Conservation (phyloP, 768 basidiomycete genomes). For the Amanita muscaria region DNA sequence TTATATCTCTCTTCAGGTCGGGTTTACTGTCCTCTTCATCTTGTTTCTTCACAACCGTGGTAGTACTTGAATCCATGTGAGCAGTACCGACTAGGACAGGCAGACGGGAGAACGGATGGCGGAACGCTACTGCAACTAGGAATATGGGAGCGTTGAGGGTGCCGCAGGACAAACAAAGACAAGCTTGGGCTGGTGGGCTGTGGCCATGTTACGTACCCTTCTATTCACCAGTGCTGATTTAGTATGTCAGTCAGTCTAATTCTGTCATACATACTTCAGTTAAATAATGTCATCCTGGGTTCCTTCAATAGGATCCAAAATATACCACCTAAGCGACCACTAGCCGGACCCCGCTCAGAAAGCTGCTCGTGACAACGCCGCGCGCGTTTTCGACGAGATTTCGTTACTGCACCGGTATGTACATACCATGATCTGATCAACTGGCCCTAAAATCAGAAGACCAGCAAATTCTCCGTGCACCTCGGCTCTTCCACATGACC, state of each 20-base stretch:
- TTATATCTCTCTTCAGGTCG: slow-evolving; percentile 54
- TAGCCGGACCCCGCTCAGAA: too few relatives aligned
- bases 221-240: background rate
- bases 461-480: too few relatives aligned
- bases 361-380: too few relatives aligned
- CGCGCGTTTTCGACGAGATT: too few relatives aligned
- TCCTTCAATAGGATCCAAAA: too few relatives aligned
- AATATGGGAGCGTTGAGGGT: background rate
- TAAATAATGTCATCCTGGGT: too few relatives aligned
- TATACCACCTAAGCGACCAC: too few relatives aligned
- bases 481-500: too few relatives aligned
- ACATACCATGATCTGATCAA: too few relatives aligned
- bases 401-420: too few relatives aligned
- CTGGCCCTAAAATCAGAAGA: too few relatives aligned
- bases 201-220: too few relatives aligned
- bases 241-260: background rate
- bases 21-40: slow-evolving; percentile 43
- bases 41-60: slow-evolving; percentile 45
- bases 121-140: slow-evolving; percentile 18
- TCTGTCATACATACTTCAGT: background rate
- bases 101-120: slow-evolving; percentile 13
- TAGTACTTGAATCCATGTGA: slow-evolving; percentile 29
- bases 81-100: slow-evolving; percentile 13
- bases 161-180: slow-evolving; percentile 13
- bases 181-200: slow-evolving; percentile 1